Conservation (phyloP, 2,329 filamentous ascomycete species). For the Aspergillus costaricaensis region DNA sequence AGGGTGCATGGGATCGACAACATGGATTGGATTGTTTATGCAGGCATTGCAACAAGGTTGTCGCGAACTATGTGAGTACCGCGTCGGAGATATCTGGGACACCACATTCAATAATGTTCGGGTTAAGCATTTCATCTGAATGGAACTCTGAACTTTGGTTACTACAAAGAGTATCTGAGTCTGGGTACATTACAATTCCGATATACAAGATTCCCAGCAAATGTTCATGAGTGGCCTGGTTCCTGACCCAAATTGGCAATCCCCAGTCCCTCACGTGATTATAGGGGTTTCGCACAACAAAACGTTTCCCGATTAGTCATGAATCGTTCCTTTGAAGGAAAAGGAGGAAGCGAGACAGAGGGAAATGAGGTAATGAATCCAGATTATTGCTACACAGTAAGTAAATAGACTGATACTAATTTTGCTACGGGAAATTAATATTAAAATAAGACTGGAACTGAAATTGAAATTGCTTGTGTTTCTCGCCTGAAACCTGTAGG, state of each 20-base stretch:
- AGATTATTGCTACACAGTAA: no score
- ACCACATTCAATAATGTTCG: neutral
- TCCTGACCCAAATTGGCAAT: neutral
- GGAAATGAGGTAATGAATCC: no score
- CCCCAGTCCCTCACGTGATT: neutral
- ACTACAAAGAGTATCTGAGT: no score
- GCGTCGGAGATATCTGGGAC: neutral
- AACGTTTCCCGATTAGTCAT: neutral
- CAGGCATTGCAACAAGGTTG: neutral
- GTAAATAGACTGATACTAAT: no score
- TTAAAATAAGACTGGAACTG: neutral
- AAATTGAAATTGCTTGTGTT: neutral
- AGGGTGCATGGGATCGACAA: neutral
- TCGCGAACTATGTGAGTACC: neutral
- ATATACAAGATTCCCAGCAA: no score
- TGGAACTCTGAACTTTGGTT: no score
- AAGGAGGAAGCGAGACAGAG: neutral
- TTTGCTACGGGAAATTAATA: neutral
- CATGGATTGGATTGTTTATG: slow-evolving; percentile 4
- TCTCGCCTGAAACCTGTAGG: neutral
- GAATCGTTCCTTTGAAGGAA: neutral
- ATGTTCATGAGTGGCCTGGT: neutral
- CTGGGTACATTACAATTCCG: no score
- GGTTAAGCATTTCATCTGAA: no score
- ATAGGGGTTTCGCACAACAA: neutral